These are phyloP conservation scores for Ceratocystis colombiana DNA, from an alignment of 2,329 filamentous ascomycete species.

Conservation along the genomic window DNA sequence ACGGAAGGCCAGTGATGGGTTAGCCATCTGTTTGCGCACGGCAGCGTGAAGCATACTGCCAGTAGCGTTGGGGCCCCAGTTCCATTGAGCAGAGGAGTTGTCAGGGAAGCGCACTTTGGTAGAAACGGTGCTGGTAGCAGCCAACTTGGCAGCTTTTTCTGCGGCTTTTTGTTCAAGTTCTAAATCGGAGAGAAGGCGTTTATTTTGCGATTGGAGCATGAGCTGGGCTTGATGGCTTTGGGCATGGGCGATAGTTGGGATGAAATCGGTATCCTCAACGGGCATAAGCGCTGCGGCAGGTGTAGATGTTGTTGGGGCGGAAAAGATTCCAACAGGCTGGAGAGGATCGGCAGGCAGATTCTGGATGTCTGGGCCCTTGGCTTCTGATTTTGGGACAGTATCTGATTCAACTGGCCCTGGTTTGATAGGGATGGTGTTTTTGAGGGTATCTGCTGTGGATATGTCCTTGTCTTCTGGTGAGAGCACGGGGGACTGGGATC, in stretches of 20 bases:
- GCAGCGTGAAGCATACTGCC: slow-evolving; percentile 63
- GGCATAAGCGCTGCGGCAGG: slow-evolving; percentile 60
- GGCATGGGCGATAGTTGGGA: slow-evolving; percentile 64
- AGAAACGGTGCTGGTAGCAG: slow-evolving; percentile 55
- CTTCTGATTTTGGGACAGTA: slow-evolving; percentile 20
- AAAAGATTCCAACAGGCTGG: slow-evolving; percentile 59
- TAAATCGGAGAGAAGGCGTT: slow-evolving; percentile 67
- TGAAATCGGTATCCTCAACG: slow-evolving; percentile 64
- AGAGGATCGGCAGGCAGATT: slow-evolving; percentile 32
- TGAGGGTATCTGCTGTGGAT: slow-evolving; percentile 18
- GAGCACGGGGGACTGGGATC: slow-evolving; percentile 1
- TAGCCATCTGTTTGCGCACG: slow-evolving; percentile 60
- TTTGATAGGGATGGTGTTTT: slow-evolving; percentile 6
- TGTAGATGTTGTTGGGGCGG: slow-evolving; percentile 61
- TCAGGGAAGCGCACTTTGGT: slow-evolving; percentile 84
- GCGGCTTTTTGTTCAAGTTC: slow-evolving; percentile 64
- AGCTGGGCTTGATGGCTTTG: slow-evolving; percentile 63
- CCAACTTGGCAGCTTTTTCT: slow-evolving; percentile 54
- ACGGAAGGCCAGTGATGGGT: slow-evolving; percentile 56
- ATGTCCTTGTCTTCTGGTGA: neutral
- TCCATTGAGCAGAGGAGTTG: slow-evolving; percentile 64
- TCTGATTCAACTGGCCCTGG: slow-evolving; percentile 26
- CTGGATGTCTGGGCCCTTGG: neutral
- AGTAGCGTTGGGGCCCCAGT: slow-evolving; percentile 58
- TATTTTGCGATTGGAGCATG: slow-evolving; percentile 54